Base-by-base conservation (phyloP, 371 early-diverging fungal species). In the Umbelopsis sp. region DNA sequence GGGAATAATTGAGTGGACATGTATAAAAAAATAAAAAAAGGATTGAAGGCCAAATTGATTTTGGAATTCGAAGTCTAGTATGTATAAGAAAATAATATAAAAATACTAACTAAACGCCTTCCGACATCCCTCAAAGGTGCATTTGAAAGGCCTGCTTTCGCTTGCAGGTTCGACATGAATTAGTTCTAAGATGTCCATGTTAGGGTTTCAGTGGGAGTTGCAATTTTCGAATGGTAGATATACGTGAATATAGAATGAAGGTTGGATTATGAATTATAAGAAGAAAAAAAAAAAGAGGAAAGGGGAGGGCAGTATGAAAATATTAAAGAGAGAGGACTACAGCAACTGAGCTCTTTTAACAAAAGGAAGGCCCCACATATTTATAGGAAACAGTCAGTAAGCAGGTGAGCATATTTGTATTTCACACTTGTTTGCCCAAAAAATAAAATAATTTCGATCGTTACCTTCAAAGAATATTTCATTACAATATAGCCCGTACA, bases 181-280 rank as follows among this genome's bases (percentile, higher is more conserved):
- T 52, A 88, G 73, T 81, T 88, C 88, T 66, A 87, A 80, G 67
- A 88, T 85, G 74, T 88, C 88, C 88, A 88, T 52, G 62, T 48
- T 24, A 11, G n/a, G 24, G 14, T 46, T 7, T 50, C 20, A 24
- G 41, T 18, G 9, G 41, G 29, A 9, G 29, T 3, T 16, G 45
- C 2, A 25, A 44, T 38, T 18, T 20, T n/a, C 20, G 64, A 12
- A 7, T 9, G 12, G 12, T 9, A 24, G 18, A 51, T 7, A 20
- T 51, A 22, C 9, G 22, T 51, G 22, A 51, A 20, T 22, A 29
- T 51, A 29, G 3, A 29, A 29, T 29, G 29, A 12, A 25, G 7
- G 0, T 12, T 51, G 63, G 50, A 51, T 51, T 25, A 32, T 45
- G 14, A 38, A 46, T 45, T 63, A 50, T 37, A 29, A 67, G 22